Evolutionary conservation across 306 rosid genomes (phyloP).

Genomic region (Pueraria montana): DNA sequence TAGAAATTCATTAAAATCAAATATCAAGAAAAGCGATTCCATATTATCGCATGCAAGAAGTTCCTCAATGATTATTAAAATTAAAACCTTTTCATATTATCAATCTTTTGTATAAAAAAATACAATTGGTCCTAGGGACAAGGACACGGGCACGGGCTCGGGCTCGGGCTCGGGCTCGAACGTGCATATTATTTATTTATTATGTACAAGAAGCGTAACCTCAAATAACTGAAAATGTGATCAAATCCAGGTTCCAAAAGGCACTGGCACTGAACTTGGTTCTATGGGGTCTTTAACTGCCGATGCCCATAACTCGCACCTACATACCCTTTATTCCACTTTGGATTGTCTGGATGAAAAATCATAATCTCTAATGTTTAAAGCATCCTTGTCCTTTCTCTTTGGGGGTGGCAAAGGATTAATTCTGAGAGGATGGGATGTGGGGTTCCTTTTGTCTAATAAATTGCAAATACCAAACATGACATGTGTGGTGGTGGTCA

Average conservation of each 20-base stretch:
- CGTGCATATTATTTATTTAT: no score
- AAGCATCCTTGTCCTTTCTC: slow-evolving; percentile 39
- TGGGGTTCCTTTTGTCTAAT: slow-evolving; percentile 38
- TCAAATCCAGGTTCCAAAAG: neutral
- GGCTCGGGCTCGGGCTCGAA: neutral
- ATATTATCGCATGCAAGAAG: no score
- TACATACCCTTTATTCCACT: slow-evolving; percentile 36
- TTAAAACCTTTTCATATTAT: neutral
- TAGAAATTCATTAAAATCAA: no score
- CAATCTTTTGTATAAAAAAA: neutral
- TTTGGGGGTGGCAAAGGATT: slow-evolving; percentile 33
- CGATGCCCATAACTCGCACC: no score
- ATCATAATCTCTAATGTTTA: slow-evolving; percentile 18
- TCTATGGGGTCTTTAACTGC: neutral
- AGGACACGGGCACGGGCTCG: neutral
- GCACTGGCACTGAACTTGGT: neutral
- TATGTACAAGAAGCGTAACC: neutral
- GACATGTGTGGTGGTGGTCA: slow-evolving; percentile 29
- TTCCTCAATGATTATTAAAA: neutral
- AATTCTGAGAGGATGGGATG: slow-evolving; percentile 21
- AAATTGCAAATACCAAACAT: slow-evolving; percentile 30
- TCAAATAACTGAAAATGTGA: slow-evolving; percentile 15
- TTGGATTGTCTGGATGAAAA: slow-evolving; percentile 29
- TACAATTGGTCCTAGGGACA: neutral
- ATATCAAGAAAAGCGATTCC: no score